A percentile compares a stretch with the other conserved stretches of the same genome.
Evolutionary conservation across 2,329 filamentous ascomycete genomes (phyloP).

Genomic region (Cercospora sesami): DNA sequence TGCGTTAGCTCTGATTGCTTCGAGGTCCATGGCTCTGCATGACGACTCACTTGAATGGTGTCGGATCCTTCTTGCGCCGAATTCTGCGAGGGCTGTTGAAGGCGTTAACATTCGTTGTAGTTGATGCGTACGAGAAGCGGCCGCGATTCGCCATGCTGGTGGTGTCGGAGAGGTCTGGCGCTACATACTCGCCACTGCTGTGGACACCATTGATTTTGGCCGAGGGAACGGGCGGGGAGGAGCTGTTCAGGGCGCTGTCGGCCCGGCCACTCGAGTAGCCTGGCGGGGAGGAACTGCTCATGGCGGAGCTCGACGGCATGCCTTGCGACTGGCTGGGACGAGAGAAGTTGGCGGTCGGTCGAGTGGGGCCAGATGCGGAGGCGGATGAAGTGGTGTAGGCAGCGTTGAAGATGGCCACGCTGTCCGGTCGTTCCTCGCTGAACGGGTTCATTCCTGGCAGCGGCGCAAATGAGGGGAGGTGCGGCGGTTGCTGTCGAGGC

Average conservation of each 20-base stretch:
- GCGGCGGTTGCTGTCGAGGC: constrained; percentile 59
- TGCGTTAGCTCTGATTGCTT: background rate
- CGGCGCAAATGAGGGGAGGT: constrained; percentile 50
- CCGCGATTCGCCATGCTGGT: constrained; percentile 97
- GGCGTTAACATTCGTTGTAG: constrained; percentile 76
- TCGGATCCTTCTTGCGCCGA: constrained; percentile 92
- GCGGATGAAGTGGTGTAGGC: constrained; percentile 37
- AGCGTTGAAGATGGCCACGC: constrained; percentile 57
- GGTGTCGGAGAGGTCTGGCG: constrained; percentile 64
- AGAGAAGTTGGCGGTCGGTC: constrained; percentile 38
- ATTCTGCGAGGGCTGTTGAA: constrained; percentile 91
- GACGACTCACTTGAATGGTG: constrained; percentile 87
- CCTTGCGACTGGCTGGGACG: constrained; percentile 27
- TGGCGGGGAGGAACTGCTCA: constrained; percentile 31
- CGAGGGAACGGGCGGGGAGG: constrained; percentile 25
- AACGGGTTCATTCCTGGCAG: constrained; percentile 57
- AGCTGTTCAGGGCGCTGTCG: constrained; percentile 28
- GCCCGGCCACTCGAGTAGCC: constrained; percentile 31
- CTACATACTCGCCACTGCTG: constrained; percentile 57
- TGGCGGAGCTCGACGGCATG: constrained; percentile 25
- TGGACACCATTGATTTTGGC: constrained; percentile 14
- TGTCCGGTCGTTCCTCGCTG: constrained; percentile 62
- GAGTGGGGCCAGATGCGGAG: constrained; percentile 38
- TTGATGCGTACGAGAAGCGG: constrained; percentile 93
- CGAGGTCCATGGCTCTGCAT: background rate